phyloP scores from a whole-genome alignment of 768 basidiomycete genomes.

The Mycena latifolia region DNA sequence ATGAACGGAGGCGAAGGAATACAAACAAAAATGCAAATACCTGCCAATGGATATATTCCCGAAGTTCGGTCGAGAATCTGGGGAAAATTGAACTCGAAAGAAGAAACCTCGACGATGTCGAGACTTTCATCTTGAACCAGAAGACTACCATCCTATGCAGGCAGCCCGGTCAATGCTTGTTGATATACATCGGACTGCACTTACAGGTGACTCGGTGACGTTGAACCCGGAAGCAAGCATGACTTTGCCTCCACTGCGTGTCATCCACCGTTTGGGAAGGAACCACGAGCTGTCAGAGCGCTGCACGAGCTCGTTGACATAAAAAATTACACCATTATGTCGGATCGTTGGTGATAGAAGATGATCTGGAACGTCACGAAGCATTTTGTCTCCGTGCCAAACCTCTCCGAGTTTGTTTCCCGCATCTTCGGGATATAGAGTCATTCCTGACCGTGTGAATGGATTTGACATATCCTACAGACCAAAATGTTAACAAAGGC shows the following conservation, averaged over 20 bases:
- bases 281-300: conserved; percentile 27
- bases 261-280: conserved; percentile 25
- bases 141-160: background rate
- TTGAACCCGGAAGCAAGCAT: conserved; percentile 5
- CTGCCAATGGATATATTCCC: conserved; percentile 10
- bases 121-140: background rate
- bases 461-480: conserved; percentile 19
- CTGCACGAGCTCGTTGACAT: conserved; percentile 42
- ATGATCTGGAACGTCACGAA: conserved; percentile 41
- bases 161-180: background rate
- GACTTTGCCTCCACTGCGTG: background rate
- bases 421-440: conserved; percentile 41
- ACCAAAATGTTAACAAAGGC: background rate
- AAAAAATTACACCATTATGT: conserved; percentile 37
- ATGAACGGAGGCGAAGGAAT: background rate
- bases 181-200: background rate
- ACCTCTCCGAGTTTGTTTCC: conserved; percentile 36
- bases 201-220: background rate
- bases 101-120: background rate
- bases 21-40: background rate
- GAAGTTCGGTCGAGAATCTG: conserved; percentile 12
- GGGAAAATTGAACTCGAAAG: conserved; percentile 5
- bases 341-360: conserved; percentile 42
- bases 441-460: conserved; percentile 18
- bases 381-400: conserved; percentile 47